These are phyloP conservation scores for Trebouxiophyceae sp. DNA, from an alignment of 163 green algal species.

Conservation along the genomic window DNA sequence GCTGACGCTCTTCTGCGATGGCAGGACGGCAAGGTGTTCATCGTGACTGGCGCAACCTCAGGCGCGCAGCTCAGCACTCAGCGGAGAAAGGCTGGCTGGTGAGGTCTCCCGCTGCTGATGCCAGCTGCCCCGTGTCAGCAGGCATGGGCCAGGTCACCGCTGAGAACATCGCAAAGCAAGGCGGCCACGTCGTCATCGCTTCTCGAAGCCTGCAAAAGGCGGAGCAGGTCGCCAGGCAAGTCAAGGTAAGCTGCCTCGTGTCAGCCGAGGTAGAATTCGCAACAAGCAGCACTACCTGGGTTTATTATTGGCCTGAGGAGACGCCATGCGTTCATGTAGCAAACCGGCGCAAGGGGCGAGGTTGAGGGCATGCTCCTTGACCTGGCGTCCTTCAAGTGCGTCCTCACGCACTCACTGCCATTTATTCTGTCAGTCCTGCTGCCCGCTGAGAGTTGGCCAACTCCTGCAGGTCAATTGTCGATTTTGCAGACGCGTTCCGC, in stretches of 20 bases:
- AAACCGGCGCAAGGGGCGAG: background rate
- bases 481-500: slow-evolving; percentile 17
- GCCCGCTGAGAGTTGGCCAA: background rate
- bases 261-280: background rate
- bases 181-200: background rate
- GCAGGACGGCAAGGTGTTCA: too few species aligned
- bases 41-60: too few species aligned
- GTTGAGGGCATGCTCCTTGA: slow-evolving; percentile 22
- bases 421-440: background rate
- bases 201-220: background rate
- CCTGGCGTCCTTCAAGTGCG: slow-evolving; percentile 18
- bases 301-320: background rate
- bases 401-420: background rate
- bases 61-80: too few species aligned
- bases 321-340: too few species aligned
- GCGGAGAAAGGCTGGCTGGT: too few species aligned
- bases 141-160: too few species aligned
- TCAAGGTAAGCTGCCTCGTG: background rate
- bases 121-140: too few species aligned
- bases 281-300: background rate
- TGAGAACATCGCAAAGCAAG: background rate
- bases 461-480: slow-evolving; percentile 17
- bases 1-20: too few species aligned
- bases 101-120: too few species aligned
- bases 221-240: too few species aligned